These are phyloP conservation scores for Paramecium bursaria DNA, from an alignment of 73 alveolate species.

Conservation along the genomic window DNA sequence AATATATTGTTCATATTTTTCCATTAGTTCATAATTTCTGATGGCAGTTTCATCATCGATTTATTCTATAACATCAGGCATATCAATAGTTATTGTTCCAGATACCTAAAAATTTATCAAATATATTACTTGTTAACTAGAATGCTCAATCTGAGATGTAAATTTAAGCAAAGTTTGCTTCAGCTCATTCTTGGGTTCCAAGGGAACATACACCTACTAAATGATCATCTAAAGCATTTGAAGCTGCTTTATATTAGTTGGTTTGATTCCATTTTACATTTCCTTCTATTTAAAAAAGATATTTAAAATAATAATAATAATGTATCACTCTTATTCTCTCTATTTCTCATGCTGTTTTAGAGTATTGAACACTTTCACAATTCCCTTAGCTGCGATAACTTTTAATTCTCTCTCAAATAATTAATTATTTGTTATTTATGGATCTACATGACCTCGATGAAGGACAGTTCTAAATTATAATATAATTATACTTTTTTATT, in stretches of 20 bases:
- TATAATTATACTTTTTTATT: slow-evolving; percentile 9
- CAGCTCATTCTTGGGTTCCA: slow-evolving; percentile 30
- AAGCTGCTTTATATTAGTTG: slow-evolving; percentile 42
- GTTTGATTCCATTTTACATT: too few species aligned
- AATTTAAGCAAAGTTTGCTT: slow-evolving; percentile 6
- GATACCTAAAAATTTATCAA: not conserved
- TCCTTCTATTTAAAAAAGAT: too few species aligned
- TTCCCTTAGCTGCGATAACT: slow-evolving; percentile 48
- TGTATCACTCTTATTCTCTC: too few species aligned
- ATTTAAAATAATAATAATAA: too few species aligned
- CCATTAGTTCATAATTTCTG: slow-evolving; percentile 39
- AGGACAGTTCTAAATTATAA: slow-evolving; percentile 2
- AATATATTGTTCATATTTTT: slow-evolving; percentile 23
- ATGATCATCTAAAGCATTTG: slow-evolving; percentile 13
- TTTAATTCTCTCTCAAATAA: slow-evolving; percentile 22
- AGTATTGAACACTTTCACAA: slow-evolving; percentile 41
- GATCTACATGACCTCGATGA: slow-evolving; percentile 36
- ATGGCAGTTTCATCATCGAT: slow-evolving; percentile 58
- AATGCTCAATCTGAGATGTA: slow-evolving; percentile 25
- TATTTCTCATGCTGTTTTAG: too few species aligned
- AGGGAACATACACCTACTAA: slow-evolving; percentile 29
- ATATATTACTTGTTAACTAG: slow-evolving; percentile 6
- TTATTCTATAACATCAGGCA: slow-evolving; percentile 39
- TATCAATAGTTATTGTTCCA: slow-evolving; percentile 27
- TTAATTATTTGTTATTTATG: slow-evolving; percentile 16